Percentiles rank a stretch among this genome's conserved stretches.
Evolutionary conservation across 768 basidiomycete species (phyloP).

Genomic region (Amylocystis lapponica): DNA sequence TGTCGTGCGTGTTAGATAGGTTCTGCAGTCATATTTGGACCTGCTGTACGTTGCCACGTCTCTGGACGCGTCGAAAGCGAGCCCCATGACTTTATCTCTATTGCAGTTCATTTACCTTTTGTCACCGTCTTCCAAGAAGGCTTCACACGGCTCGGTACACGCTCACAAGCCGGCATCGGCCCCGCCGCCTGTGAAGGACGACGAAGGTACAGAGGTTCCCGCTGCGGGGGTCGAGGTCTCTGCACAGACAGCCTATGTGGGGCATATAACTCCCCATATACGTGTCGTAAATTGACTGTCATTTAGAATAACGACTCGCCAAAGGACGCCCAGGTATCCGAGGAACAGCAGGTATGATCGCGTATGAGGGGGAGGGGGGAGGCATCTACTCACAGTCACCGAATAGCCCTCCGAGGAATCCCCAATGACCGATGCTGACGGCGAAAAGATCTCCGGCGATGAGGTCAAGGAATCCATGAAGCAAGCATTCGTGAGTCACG

Average conservation of each 20-base stretch:
- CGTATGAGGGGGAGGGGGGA: background rate
- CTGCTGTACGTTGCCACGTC: conserved; percentile 11
- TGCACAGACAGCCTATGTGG: conserved; percentile 2
- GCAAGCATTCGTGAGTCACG: conserved; percentile 17
- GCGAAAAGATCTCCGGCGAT: conserved; percentile 19
- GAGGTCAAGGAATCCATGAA: conserved; percentile 20
- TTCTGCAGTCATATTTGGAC: conserved; percentile 20
- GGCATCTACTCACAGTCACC: background rate
- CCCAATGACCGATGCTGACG: conserved; percentile 20
- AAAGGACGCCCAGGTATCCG: conserved; percentile 10
- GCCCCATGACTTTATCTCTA: background rate
- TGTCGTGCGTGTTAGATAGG: conserved; percentile 14
- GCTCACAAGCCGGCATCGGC: conserved; percentile 4
- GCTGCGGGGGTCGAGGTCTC: conserved; percentile 1
- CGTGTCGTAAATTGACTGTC: background rate
- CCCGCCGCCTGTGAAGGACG: background rate
- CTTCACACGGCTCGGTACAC: conserved; percentile 7
- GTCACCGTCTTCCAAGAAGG: conserved; percentile 4
- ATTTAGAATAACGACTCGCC: conserved; percentile 6
- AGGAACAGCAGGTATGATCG: conserved; percentile 7
- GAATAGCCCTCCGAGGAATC: background rate
- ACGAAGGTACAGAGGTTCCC: background rate
- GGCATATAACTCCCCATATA: background rate
- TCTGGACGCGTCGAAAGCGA: conserved; percentile 2
- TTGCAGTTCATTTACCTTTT: conserved; percentile 10